These are phyloP conservation scores for Lipomyces yamanashiensis DNA, from an alignment of 805 yeast genomes.

Conservation along the genomic window DNA sequence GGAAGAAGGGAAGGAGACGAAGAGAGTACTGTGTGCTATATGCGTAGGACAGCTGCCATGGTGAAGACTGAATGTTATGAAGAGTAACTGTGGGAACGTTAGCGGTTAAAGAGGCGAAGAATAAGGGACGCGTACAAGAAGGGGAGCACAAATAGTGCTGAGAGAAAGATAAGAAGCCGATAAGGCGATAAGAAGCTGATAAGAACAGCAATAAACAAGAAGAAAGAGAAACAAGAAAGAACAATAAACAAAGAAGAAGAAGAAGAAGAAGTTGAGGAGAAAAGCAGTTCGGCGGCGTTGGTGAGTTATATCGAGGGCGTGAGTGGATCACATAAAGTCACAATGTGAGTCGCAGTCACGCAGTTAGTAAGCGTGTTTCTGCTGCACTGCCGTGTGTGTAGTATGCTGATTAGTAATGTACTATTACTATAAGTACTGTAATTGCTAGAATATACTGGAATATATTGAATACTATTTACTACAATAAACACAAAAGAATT, in stretches of 20 bases:
- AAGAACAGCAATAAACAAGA: not conserved
- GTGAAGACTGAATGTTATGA: not conserved
- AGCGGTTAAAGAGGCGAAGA: not conserved
- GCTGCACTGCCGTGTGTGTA: not conserved
- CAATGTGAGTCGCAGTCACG: slow-evolving; percentile 8
- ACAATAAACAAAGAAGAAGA: not conserved
- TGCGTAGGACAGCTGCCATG: slow-evolving; percentile 1
- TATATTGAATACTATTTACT: not conserved
- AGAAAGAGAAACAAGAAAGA: not conserved
- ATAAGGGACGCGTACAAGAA: not conserved
- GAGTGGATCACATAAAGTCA: slow-evolving; percentile 1
- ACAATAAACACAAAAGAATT: not conserved
- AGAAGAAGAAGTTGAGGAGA: not conserved
- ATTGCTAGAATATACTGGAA: too few relatives aligned
- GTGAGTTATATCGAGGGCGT: not conserved
- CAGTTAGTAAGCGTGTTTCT: not conserved
- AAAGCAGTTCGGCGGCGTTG: not conserved
- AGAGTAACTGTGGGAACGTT: not conserved
- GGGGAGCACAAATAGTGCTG: not conserved
- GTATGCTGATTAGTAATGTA: not conserved
- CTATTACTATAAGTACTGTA: too few relatives aligned
- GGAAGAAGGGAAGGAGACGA: not conserved
- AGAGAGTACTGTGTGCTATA: slow-evolving; percentile 3
- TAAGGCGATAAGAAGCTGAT: not conserved
- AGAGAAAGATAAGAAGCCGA: not conserved